Percentiles rank a stretch among this genome's conserved stretches.
Conservation (phyloP, 257 asterid species). For the Salvia miltiorrhiza region DNA sequence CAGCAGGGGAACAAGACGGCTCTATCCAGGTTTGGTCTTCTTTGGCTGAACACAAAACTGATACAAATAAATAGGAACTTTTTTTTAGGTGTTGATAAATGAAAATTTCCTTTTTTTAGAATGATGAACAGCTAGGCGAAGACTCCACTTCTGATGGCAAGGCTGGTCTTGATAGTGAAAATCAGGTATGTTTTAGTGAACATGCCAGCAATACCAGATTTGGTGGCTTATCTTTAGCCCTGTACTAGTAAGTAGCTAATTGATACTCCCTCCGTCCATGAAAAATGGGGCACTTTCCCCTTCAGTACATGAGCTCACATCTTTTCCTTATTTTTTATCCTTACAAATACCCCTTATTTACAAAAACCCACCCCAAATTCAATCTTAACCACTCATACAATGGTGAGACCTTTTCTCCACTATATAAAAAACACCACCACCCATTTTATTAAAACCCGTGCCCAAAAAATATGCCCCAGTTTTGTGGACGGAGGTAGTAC, state of each 20-base stretch:
- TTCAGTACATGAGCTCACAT: too few relatives aligned
- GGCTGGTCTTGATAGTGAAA: constrained; percentile 39
- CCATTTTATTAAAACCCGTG: too few relatives aligned
- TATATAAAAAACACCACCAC: too few relatives aligned
- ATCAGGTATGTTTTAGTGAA: constrained; percentile 38
- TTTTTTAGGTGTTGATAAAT: constrained; percentile 10
- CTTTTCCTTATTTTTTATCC: too few relatives aligned
- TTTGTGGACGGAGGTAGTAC: too few relatives aligned
- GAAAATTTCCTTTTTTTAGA: constrained; percentile 25
- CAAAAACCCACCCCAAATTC: too few relatives aligned
- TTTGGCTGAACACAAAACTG: constrained; percentile 13
- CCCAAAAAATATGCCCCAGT: too few relatives aligned
- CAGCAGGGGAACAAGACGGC: constrained; percentile 33
- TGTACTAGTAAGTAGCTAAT: neutral
- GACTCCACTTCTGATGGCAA: constrained; percentile 30
- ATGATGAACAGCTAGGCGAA: constrained; percentile 35
- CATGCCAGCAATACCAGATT: neutral
- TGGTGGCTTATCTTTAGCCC: neutral
- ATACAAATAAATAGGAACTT: neutral
- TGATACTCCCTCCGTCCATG: too few relatives aligned
- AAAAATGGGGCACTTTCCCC: too few relatives aligned
- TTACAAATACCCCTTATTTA: too few relatives aligned
- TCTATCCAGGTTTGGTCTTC: constrained; percentile 46
- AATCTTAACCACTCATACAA: too few relatives aligned
- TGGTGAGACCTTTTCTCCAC: too few relatives aligned